Conservation (phyloP, 1,139 yeast species). For the Nakaseomyces nivariensis region DNA sequence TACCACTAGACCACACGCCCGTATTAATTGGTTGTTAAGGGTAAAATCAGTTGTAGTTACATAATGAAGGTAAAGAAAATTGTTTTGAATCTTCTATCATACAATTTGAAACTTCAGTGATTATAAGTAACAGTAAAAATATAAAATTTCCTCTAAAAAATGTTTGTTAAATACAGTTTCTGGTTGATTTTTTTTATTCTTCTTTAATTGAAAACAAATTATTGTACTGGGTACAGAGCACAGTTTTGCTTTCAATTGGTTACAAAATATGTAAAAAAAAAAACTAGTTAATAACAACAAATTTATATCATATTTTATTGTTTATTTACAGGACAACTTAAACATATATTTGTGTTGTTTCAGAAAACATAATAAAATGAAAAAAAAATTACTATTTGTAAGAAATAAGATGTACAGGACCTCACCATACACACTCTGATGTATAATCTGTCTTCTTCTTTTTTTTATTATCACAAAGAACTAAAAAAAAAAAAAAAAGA, state of each 20-base stretch:
- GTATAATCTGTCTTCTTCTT: background rate
- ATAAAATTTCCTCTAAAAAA: too few species aligned
- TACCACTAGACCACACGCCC: constrained; percentile 9
- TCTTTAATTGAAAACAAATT: too few species aligned
- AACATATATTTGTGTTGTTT: background rate
- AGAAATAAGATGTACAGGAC: constrained; percentile 1
- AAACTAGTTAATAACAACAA: background rate
- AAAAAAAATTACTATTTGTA: background rate
- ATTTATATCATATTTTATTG: background rate
- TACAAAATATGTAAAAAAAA: too few species aligned
- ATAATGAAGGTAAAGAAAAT: too few species aligned
- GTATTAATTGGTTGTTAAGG: background rate
- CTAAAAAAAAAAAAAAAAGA: background rate
- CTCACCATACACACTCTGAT: background rate
- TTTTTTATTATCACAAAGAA: background rate
- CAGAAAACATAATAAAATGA: background rate
- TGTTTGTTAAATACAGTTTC: too few species aligned
- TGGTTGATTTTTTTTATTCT: too few species aligned
- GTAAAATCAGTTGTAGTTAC: too few species aligned
- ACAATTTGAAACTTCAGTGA: too few species aligned
- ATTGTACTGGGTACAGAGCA: too few species aligned
- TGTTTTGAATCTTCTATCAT: too few species aligned
- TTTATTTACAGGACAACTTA: background rate
- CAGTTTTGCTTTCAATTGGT: too few species aligned
- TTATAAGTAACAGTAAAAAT: too few species aligned